Evolutionary conservation across 2,329 filamentous ascomycete genomes (phyloP).

Genomic region (Westerdykella sp.): DNA sequence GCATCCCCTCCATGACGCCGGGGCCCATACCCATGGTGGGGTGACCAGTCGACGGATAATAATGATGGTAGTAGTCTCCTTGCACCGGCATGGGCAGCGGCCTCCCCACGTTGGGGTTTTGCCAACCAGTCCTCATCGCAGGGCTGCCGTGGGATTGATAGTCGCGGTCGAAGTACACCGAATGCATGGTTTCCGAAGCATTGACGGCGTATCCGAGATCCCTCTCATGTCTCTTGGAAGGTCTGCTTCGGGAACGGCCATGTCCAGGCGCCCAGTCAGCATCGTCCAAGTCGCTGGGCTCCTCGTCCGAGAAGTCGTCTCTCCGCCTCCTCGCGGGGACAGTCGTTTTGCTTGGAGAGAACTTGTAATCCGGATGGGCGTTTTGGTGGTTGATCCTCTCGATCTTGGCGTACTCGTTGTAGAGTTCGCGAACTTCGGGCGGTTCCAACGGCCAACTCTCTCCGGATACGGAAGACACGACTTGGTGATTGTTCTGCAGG

Average conservation of each 20-base stretch:
- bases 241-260: slow-evolving; percentile 16
- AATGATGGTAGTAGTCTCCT: slow-evolving; percentile 43
- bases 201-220: slow-evolving; percentile 16
- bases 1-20: slow-evolving; percentile 32
- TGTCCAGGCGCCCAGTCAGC: slow-evolving; percentile 33
- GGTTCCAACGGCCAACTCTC: slow-evolving; percentile 80
- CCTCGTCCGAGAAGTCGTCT: slow-evolving; percentile 34
- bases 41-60: slow-evolving; percentile 47
- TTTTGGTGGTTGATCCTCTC: slow-evolving; percentile 79
- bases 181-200: slow-evolving; percentile 15
- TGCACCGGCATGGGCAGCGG: slow-evolving; percentile 44
- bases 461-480: slow-evolving; percentile 83
- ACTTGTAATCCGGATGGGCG: slow-evolving; percentile 90
- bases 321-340: slow-evolving; percentile 45
- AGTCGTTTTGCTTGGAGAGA: slow-evolving; percentile 70
- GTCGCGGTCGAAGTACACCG: slow-evolving; percentile 22
- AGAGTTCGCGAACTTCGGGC: slow-evolving; percentile 64
- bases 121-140: slow-evolving; percentile 47
- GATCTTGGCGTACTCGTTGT: slow-evolving; percentile 69
- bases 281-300: slow-evolving; percentile 40
- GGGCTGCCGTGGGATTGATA: slow-evolving; percentile 24
- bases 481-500: slow-evolving; percentile 84
- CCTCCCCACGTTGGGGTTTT: slow-evolving; percentile 47
- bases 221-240: slow-evolving; percentile 20
- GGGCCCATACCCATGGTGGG: slow-evolving; percentile 29